Base-by-base conservation (phyloP, 345 rosid species). In the Ceriops decandra region DNA sequence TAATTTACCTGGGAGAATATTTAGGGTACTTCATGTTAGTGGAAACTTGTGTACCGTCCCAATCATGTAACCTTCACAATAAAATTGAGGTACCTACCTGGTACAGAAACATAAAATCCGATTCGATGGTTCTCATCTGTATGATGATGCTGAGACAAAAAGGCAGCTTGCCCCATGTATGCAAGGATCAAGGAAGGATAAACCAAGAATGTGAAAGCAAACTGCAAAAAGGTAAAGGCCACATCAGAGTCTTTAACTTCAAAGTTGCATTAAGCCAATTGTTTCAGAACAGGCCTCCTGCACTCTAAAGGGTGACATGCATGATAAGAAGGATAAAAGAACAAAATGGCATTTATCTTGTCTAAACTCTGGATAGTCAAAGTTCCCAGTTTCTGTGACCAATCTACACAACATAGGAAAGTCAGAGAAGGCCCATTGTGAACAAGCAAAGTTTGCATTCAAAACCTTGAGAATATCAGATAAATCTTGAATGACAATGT, bases 131-230 rank as follows among this genome's bases (percentile, higher is more conserved):
- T 77, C 33, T 62, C 74, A 35, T 83, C 87, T 7, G 73, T 63
- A 28, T 16, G 49, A 56, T 88, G 90, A 70, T 92, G 92, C 75
- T 74, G 78, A 2, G 98, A 92, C 5, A 92, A 85, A 74, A 85
- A 90, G 19, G 98, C 96, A 47, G 98, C 98, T 80, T 92, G 96
- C 65, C 98, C 98, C 96, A 92, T 92, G 68, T 92, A 92, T 8
- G 98, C 98, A 16, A 92, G 91, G 73, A 88, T 82, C 81, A 92
- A 77, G 6, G 96, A 87, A 24, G 98, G 98, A 74, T 92, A 92
- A n/a, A 92, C 98, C 76, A 92, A 71, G 42, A 80, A 79, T 7
- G 96, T 90, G 76, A 92, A 92, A 36, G 98, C 98, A 72, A 92
- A 85, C 96, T 91, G 89, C 83, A 83, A 57, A 70, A 79, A 73